Base-by-base conservation (phyloP, 1,284 basidiomycete genomes). In the Wolfiporia cocos region DNA sequence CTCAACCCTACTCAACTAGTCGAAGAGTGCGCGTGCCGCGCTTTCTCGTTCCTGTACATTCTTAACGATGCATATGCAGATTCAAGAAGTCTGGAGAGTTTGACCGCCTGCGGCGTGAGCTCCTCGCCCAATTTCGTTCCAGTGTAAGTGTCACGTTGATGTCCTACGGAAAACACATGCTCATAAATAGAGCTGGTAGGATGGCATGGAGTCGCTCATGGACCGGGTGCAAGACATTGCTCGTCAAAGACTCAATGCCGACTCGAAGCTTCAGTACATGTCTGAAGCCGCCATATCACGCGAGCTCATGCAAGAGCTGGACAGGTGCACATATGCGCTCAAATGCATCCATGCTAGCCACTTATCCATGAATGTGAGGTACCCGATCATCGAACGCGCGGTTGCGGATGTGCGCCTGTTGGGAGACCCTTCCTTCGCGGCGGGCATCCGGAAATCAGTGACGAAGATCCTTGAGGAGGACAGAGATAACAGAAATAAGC, bases 1-100 rank as follows among this genome's bases (percentile, higher is more conserved):
- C 64, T 67, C 44, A 77, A 66, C 49, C 78, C 81, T 7, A 64
- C 65, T 24, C 67, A 78, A 44, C 70, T 85, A 19, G 71, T 82
- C 6, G 73, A 76, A 48, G 80, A 78, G 81, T 81, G 68, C 50
- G 53, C 41, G 19, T 18, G 2, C 20, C 32, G 10, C n/a, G n/a
- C n/a, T n/a, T n/a, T n/a, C n/a, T n/a, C n/a, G n/a, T n/a, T n/a
- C n/a, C n/a, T n/a, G n/a, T n/a, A n/a, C n/a, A n/a, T 12, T n/a
- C 24, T 31, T 18, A 26, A 34, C 32, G 37, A 15, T 35, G 22
- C 34, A 21, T 33, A 37, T 12, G 33, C 55, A 87, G 84, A 51
- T 87, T 86, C 68, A 86, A 87, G 60, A 81, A 81, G 54, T 84
- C 82, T 5, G 86, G 85, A 21, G 82, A 87, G 63, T 87, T 86